Conservation (phyloP, 1,284 basidiomycete species). For the Macrocystidia cucumis region DNA sequence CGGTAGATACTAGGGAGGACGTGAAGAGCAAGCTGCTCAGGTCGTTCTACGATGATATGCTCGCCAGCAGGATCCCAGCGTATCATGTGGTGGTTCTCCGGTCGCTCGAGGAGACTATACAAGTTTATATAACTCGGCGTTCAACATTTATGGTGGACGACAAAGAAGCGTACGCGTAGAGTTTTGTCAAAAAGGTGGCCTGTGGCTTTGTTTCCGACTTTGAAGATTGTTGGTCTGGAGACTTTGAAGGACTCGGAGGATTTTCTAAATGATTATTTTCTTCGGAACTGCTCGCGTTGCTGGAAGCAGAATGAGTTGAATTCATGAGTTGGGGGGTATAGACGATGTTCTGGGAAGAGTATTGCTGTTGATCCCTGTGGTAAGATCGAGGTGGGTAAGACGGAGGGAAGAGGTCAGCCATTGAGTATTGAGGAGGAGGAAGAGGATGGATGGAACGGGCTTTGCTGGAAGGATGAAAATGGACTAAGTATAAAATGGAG, state of each 20-base stretch:
- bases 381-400: conserved; percentile 36
- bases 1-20: conserved; percentile 86
- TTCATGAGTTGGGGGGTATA: conserved; percentile 41
- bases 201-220: conserved; percentile 70
- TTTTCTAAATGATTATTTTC: conserved; percentile 41
- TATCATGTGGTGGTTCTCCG: conserved; percentile 88
- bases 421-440: conserved; percentile 22
- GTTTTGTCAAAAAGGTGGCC: conserved; percentile 87
- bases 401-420: conserved; percentile 69
- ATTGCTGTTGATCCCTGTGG: conserved; percentile 19
- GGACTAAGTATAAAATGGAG: conserved; percentile 26
- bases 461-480: too few relatives aligned
- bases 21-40: conserved; percentile 83
- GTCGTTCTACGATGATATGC: conserved; percentile 87
- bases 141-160: neutral
- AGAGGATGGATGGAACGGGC: conserved; percentile 9
- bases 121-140: conserved; percentile 5
- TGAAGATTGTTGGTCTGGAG: conserved; percentile 38
- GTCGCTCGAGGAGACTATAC: conserved; percentile 69
- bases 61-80: conserved; percentile 86
- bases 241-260: conserved; percentile 38
- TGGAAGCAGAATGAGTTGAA: conserved; percentile 29
- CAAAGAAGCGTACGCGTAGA: conserved; percentile 67
- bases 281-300: conserved; percentile 40
- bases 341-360: conserved; percentile 22